Base-by-base conservation (phyloP, 495 filamentous ascomycete species). In the Recurvomyces mirabilis region DNA sequence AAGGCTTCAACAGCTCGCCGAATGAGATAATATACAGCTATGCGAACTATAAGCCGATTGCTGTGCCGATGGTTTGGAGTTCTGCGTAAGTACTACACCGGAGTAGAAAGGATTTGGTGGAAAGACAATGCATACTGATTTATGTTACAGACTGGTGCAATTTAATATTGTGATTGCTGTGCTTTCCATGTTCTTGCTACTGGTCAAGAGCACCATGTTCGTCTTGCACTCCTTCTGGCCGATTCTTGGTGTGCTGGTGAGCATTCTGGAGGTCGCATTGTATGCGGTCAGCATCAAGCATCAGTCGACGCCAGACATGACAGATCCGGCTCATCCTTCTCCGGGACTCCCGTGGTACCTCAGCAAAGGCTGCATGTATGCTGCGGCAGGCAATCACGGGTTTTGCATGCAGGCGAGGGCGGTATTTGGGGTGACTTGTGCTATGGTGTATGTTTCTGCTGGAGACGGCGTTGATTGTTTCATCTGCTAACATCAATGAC, bases 81-180 rank as follows among this genome's bases (percentile, higher is more conserved):
- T 66, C 72, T 52, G 76, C 80, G 87, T 94, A 70, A 52, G 82
- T 74, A 35, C 39, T 13, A 18, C 14, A 1, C 15, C 2, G 4
- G 17, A 12, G 6, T 24, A 28, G 6, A 29, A 12, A 3, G 4
- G 3, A 35, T 5, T 17, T 22, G 13, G 25, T 26, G 41, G 29
- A 26, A 43, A 4, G 38, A 26, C 19, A 28, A 25, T 15, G 25
- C 5, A 19, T 14, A 21, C 25, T 30, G 37, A 51, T 35, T 11
- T 29, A n/a, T n/a, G 15, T 9, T 14, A 24, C 62, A 94, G 87
- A 55, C 62, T 85, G 30, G 87, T 83, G 38, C 68, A 81, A 39
- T 94, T 68, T 65, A 89, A 93, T 60, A 75, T 93, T 46, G 80
- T 85, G 43, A 77, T 93, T 55, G 75, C 82, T 37, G 78, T 94